These are phyloP conservation scores for Paraphoma sp. DNA, from an alignment of 2,329 filamentous ascomycete species.

Conservation along the genomic window DNA sequence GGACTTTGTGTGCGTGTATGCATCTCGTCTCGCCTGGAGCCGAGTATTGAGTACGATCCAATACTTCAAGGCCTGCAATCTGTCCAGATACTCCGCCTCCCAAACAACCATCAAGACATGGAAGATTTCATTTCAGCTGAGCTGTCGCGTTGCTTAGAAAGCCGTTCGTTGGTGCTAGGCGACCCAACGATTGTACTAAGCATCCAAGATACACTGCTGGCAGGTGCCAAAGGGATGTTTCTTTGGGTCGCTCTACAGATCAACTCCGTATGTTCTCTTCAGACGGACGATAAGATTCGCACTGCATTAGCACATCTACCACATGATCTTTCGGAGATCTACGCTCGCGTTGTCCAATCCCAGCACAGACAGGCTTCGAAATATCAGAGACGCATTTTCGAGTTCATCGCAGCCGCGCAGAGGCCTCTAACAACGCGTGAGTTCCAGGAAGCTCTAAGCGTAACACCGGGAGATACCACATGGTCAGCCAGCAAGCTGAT, in stretches of 20 bases:
- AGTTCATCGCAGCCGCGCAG: slow-evolving; percentile 38
- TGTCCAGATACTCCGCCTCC: slow-evolving; percentile 18
- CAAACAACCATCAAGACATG: slow-evolving; percentile 28
- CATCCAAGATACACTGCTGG: slow-evolving; percentile 30
- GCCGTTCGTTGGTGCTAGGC: slow-evolving; percentile 21
- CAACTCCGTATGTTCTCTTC: slow-evolving; percentile 36
- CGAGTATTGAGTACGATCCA: slow-evolving; percentile 8
- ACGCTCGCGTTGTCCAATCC: slow-evolving; percentile 22
- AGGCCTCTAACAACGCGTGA: slow-evolving; percentile 43
- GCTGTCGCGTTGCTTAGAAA: slow-evolving; percentile 25
- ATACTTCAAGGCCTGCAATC: background rate
- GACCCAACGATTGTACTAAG: slow-evolving; percentile 32
- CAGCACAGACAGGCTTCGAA: background rate
- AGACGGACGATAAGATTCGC: slow-evolving; percentile 47
- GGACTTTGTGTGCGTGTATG: slow-evolving; percentile 27
- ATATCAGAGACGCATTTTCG: slow-evolving; percentile 21
- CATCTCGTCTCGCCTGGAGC: slow-evolving; percentile 29
- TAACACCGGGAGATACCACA: slow-evolving; percentile 36
- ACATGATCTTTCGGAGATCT: slow-evolving; percentile 22
- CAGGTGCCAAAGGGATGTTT: slow-evolving; percentile 33
- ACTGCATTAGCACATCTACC: slow-evolving; percentile 27
- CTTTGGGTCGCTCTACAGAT: slow-evolving; percentile 34
- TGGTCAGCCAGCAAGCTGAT: slow-evolving; percentile 15
- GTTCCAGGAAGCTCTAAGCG: slow-evolving; percentile 50
- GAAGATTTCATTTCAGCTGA: slow-evolving; percentile 34